These are phyloP conservation scores for Fimicolochytrium jonesii DNA, from an alignment of 192 early-diverging fungal genomes.

Conservation along the genomic window DNA sequence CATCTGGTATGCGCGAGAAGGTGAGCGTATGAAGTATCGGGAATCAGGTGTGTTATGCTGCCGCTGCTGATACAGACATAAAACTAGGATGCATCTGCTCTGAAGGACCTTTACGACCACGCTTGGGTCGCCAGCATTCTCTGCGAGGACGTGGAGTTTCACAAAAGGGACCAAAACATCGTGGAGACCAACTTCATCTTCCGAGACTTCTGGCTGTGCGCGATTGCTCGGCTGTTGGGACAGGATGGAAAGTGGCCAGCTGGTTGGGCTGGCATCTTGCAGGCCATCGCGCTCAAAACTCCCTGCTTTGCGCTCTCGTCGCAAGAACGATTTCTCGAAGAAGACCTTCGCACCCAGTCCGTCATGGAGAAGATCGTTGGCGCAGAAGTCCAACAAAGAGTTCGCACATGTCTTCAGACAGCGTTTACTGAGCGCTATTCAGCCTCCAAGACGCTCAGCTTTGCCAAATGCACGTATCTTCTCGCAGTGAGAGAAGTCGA, in stretches of 20 bases:
- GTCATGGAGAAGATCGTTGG: slow-evolving; percentile 61
- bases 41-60: not conserved
- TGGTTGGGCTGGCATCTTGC: slow-evolving; percentile 68
- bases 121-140: slow-evolving; percentile 33
- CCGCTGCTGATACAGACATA: no score
- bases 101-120: slow-evolving; percentile 33
- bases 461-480: slow-evolving; percentile 74
- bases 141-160: slow-evolving; percentile 28
- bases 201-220: slow-evolving; percentile 89
- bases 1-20: not conserved
- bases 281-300: slow-evolving; percentile 75
- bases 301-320: slow-evolving; percentile 74
- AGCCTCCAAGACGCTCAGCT: slow-evolving; percentile 60
- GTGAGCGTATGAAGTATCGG: no score
- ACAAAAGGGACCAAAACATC: not conserved
- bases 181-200: slow-evolving; percentile 66
- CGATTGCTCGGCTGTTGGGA: slow-evolving; percentile 72
- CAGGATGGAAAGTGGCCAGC: slow-evolving; percentile 68
- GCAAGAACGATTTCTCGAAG: slow-evolving; percentile 73
- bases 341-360: slow-evolving; percentile 82
- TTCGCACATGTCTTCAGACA: slow-evolving; percentile 52
- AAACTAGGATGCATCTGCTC: not conserved
- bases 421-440: slow-evolving; percentile 52
- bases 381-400: slow-evolving; percentile 53
- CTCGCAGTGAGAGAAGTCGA: slow-evolving; percentile 83